Percentiles rank a stretch among this genome's conserved stretches.
These are phyloP conservation scores for Arthrobotrys megalospora DNA, from an alignment of 2,329 filamentous ascomycete genomes.

Conservation along the genomic window DNA sequence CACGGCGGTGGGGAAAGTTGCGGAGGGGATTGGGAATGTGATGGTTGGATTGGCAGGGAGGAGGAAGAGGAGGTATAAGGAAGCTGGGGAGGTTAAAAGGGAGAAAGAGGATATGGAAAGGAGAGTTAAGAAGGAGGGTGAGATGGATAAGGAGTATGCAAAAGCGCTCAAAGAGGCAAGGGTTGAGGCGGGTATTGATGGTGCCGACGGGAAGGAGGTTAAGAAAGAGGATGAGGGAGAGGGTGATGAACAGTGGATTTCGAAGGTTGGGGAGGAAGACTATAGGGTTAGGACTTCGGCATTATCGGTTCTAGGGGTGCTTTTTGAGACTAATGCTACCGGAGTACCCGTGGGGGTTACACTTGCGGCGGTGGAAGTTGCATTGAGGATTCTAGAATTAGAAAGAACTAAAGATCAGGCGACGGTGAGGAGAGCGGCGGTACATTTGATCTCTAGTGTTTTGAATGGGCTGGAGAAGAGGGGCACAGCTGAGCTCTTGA, in stretches of 20 bases:
- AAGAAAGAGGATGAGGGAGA: conserved; percentile 72
- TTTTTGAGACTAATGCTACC: conserved; percentile 75
- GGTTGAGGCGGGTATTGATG: conserved; percentile 56
- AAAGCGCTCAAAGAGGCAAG: conserved; percentile 51
- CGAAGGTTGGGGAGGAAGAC: conserved; percentile 72
- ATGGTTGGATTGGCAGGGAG: conserved; percentile 77
- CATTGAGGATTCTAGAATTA: conserved; percentile 75
- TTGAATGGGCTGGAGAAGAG: conserved; percentile 73
- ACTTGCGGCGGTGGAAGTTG: conserved; percentile 75
- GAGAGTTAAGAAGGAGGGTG: conserved; percentile 63
- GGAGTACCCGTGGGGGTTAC: conserved; percentile 73
- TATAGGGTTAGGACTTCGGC: conserved; percentile 79
- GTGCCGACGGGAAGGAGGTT: conserved; percentile 71
- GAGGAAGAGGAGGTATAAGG: conserved; percentile 70
- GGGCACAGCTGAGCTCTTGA: conserved; percentile 68
- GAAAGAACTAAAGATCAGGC: conserved; percentile 75
- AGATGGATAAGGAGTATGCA: conserved; percentile 54
- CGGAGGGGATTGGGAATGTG: conserved; percentile 72
- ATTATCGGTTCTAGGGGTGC: conserved; percentile 75
- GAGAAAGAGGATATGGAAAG: conserved; percentile 71
- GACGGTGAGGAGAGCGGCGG: conserved; percentile 78
- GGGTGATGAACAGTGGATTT: conserved; percentile 58
- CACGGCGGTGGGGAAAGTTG: conserved; percentile 73
- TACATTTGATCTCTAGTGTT: conserved; percentile 76
- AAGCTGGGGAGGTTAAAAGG: conserved; percentile 70